Evolutionary conservation across 2,329 filamentous ascomycete genomes (phyloP).

Genomic region (Arachnomyces sp.): DNA sequence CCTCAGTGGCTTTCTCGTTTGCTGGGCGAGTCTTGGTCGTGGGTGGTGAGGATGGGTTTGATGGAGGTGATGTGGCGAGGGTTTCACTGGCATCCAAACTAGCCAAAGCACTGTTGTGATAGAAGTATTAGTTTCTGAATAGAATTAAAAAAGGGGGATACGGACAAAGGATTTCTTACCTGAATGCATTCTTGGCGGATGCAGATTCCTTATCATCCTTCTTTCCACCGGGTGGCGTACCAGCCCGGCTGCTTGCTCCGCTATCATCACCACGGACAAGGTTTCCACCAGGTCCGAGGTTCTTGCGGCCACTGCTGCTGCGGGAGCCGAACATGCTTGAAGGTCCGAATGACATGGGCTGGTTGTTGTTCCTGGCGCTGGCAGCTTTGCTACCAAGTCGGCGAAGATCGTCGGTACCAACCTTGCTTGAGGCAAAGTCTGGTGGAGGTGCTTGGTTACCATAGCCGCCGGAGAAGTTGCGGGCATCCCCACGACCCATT

Average conservation of each 20-base stretch:
- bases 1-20: conserved; percentile 34
- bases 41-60: conserved; percentile 40
- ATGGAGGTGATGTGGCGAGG: conserved; percentile 42
- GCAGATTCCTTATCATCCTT: conserved; percentile 56
- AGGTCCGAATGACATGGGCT: conserved; percentile 64
- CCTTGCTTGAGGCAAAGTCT: conserved; percentile 67
- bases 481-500: conserved; percentile 76
- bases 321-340: conserved; percentile 82
- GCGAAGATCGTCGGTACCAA: conserved; percentile 85
- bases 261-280: conserved; percentile 76
- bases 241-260: conserved; percentile 77
- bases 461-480: conserved; percentile 64
- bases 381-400: conserved; percentile 59
- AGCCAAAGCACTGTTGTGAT: conserved; percentile 37
- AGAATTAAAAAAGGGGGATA: conserved; percentile 16
- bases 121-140: conserved; percentile 1
- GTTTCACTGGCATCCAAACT: conserved; percentile 39
- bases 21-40: conserved; percentile 40
- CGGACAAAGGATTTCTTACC: conserved; percentile 59
- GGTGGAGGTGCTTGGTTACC: conserved; percentile 57
- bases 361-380: conserved; percentile 57
- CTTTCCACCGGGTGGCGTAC: conserved; percentile 64
- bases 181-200: conserved; percentile 82
- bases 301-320: conserved; percentile 74
- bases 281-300: conserved; percentile 66